Base-by-base conservation (phyloP, 176 grass and related monocot genomes). In the Triticum turgidum region DNA sequence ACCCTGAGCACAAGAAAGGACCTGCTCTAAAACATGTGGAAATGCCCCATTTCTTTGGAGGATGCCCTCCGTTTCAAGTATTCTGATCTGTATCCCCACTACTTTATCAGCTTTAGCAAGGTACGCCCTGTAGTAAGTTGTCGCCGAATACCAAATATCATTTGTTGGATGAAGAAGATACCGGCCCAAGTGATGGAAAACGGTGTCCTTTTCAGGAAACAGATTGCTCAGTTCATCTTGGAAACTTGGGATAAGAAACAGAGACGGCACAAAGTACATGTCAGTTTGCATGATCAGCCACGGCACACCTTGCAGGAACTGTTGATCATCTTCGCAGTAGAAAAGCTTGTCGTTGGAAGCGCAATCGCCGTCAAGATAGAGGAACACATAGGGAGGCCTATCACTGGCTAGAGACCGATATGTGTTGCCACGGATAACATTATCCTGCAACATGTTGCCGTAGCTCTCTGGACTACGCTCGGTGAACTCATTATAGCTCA, bases 141-240 rank as follows among this genome's bases (percentile, higher is more conserved):
- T 89, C 64, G 93, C 92, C 9, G 90, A 62, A 67, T 90, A 92
- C 94, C 94, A 96, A 2, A 93, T 68, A 14, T 63, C 8, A n/a
- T 96, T 93, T 70, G 87, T 84, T 0, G 91, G 91, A 67, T 96
- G 91, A 33, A 93, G 91, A 80, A 96, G 91, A 82, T 93, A 96
- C 8, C 89, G 94, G 6, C 76, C 90, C 82, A 96, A 24, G 85
- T 93, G 89, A 87, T 96, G 91, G 80, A 96, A 96, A 82, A 93
- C 87, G 10, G 89, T 83, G 51, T 93, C 91, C 59, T 87, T 96
- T 76, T 93, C 82, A 15, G 94, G 89, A 88, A 96, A 96, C 37
- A 96, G 65, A 66, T 70, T 82, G 82, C 77, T 61, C 34, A 95
- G 84, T 56, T 93, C 88, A 33, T 93, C 89, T 65, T 90, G 78